phyloP scores from a whole-genome alignment of 106 monocot genomes.

The Xerophyta viscosa region DNA sequence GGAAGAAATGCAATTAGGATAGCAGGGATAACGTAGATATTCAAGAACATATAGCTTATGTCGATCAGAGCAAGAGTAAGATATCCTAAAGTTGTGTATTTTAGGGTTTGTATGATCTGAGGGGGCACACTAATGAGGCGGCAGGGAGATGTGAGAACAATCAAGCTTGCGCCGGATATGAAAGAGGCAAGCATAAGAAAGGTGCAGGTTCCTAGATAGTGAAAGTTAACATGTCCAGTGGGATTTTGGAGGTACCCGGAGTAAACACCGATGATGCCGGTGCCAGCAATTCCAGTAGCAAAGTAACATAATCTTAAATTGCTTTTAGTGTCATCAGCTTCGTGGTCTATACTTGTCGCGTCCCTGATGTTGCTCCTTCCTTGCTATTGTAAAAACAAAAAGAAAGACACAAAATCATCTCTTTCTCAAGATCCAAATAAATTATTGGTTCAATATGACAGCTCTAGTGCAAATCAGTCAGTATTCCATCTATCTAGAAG shows the following conservation, averaged over 20 bases:
- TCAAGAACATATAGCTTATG: not conserved
- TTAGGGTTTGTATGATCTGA: not conserved
- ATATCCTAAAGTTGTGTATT: not conserved
- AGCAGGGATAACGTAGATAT: not conserved
- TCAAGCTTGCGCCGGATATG: not conserved
- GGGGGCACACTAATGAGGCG: not conserved
- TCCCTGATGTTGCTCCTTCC: too few relatives aligned
- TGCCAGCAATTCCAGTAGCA: not conserved
- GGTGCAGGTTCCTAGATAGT: not conserved
- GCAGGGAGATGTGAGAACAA: not conserved
- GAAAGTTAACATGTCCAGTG: not conserved
- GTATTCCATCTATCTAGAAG: too few relatives aligned
- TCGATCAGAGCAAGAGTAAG: not conserved
- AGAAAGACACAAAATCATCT: too few relatives aligned
- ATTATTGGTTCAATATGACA: too few relatives aligned
- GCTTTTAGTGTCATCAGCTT: too few relatives aligned
- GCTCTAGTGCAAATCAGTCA: too few relatives aligned
- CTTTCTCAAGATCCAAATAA: too few relatives aligned
- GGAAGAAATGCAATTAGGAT: too few relatives aligned
- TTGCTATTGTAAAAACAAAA: too few relatives aligned
- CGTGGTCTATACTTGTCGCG: too few relatives aligned
- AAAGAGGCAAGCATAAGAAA: not conserved
- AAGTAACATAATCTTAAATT: too few relatives aligned
- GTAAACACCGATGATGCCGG: conserved; percentile 1
- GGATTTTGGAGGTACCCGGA: not conserved